phyloP scores from a whole-genome alignment of 2,329 filamentous ascomycete species.

The Aspergillus jensenii region DNA sequence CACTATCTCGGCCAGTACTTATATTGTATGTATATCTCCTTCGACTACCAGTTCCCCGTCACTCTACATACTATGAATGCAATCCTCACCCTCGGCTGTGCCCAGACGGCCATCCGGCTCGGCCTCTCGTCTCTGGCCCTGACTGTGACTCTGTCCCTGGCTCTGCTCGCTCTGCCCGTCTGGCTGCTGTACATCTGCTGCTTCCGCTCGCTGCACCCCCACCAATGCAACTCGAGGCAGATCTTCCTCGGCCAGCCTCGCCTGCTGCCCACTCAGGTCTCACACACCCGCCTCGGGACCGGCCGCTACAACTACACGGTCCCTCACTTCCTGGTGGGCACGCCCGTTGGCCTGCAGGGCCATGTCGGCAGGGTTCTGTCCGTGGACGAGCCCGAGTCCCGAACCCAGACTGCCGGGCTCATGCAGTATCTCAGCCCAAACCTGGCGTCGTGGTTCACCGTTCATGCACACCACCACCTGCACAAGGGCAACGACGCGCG shows the following conservation, averaged over 20 bases:
- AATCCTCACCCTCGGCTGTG: neutral
- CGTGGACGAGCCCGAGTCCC: slow-evolving; percentile 7
- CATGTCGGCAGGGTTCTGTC: slow-evolving; percentile 14
- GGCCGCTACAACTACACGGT: slow-evolving; percentile 16
- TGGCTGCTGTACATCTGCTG: slow-evolving; percentile 1
- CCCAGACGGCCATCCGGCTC: neutral
- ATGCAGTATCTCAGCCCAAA: neutral
- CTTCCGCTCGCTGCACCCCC: neutral
- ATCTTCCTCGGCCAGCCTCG: slow-evolving; percentile 5
- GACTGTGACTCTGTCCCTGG: neutral
- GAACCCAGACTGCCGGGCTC: slow-evolving; percentile 6
- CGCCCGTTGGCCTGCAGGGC: slow-evolving; percentile 17
- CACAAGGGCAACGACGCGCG: slow-evolving; percentile 4
- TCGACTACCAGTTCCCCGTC: no score
- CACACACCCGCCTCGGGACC: slow-evolving; percentile 13
- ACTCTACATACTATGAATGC: neutral
- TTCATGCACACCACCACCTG: slow-evolving; percentile 6
- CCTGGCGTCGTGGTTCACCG: slow-evolving; percentile 1
- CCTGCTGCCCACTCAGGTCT: slow-evolving; percentile 7
- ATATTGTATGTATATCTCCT: no score
- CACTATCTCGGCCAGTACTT: no score
- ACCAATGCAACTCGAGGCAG: neutral
- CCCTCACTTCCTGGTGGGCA: slow-evolving; percentile 17
- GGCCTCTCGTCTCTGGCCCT: neutral
- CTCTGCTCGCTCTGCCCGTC: neutral